Base-by-base conservation (phyloP, 2,329 filamentous ascomycete genomes). In the Colletotrichum karsti region DNA sequence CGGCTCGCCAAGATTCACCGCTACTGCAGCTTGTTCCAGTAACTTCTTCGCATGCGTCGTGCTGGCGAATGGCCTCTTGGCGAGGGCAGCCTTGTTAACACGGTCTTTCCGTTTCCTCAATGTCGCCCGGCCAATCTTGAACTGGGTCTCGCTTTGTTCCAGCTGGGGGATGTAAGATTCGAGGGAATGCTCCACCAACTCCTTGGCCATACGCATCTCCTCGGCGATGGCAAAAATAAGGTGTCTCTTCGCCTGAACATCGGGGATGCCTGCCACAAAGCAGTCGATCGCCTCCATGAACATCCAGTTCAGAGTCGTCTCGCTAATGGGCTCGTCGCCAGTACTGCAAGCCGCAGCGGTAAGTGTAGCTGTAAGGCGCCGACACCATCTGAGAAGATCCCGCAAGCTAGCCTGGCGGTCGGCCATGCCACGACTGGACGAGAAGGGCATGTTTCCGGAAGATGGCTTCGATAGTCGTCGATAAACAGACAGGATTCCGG, bases 241-340 rank as follows among this genome's bases (percentile, higher is more conserved):
- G 5, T 83, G 80, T 51, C 83, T 81, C 55, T 90, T 89, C 30
- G 90, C 82, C 12, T 87, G 84, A 30, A 86, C 85, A 63, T 91
- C 91, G 9, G 92, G 91, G 50, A 96, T 84, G 75, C 92, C 93
- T 60, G 93, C 93, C 44, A 93, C 91, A 78, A 99, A 98, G 76
- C 95, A 97, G 78, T 99, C 96, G 58, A 96, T 87, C 1, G 94
- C 93, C 76, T 99, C 96, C 82, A 97, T 88, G 74, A 98, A 98
- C 79, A 98, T 97, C 73, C 92, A 90, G 74, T 98, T 92, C 71
- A 89, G 85, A 1, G 88, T 88, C 2, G 87, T 87, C 73, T 95
- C 92, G n/a, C 85, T 89, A 22, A 94, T 88, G 0, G 91, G 85
- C 76, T 96, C 92, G 20, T 88, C 85, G 10, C 90, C 89, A 24